Base-by-base conservation (phyloP, 805 yeast genomes). In the Myxozyma nipponensis region DNA sequence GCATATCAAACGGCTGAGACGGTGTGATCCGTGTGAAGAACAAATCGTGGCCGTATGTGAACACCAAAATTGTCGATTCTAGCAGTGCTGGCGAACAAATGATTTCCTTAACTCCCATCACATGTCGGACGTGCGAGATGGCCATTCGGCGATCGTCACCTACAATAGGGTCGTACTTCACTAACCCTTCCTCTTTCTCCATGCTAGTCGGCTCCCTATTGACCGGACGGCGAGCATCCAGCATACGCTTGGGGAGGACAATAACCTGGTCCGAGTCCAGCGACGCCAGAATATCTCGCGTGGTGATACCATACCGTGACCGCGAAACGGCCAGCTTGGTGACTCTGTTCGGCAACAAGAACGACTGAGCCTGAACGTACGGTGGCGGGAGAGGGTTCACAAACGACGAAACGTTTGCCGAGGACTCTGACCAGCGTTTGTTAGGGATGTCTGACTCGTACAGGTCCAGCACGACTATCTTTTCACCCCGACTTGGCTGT, bases 21-120 rank as follows among this genome's bases (percentile, higher is more conserved):
- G 98, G 96, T 44, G 84, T 77, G 17, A 85, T 74, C 49, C 80
- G 73, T 0, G 95, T 83, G 62, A 90, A 86, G 69, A 86, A 90
- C 4, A 84, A 65, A 63, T 87, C 95, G n/a, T 74, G 67, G 18
- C 84, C 86, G 34, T 77, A 72, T 54, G 93, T 82, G 0, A 86
- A 77, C 18, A 86, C 73, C 17, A 69, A 50, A 1, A 84, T 74
- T 0, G 97, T 89, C 1, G 95, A 86, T 68, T 91, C 98, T 45
- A 89, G 71, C 36, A 78, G 75, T 0, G 97, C 85, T 1, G 85
- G 74, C 2, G 72, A 62, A 0, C 48, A 25, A n/a, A 39, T 17
- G 24, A 57, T 43, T 1, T 63, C 57, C 2, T 72, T 58, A 13
- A 61, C 57, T 5, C 63, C 66, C 44, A 62, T 47, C 3, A 81